Evolutionary conservation across 192 early-diverging fungal species (phyloP).

Genomic region (Coemansia sp.): DNA sequence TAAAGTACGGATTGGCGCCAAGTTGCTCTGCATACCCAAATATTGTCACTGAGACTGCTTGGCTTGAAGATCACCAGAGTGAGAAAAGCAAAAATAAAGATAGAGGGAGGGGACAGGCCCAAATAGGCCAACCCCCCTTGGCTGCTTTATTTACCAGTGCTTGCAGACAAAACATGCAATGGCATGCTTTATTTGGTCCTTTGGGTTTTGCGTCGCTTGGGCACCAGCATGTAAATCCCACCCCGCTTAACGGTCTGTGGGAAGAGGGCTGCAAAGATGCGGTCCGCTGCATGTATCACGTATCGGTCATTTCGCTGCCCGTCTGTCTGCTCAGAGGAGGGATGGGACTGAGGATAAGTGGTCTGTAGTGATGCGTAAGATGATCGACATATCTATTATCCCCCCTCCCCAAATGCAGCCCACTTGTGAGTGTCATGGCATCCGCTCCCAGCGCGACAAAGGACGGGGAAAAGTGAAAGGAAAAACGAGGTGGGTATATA

Average conservation of each 20-base stretch:
- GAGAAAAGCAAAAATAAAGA: background rate
- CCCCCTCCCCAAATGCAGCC: background rate
- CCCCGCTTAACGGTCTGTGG: background rate
- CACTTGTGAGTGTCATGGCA: background rate
- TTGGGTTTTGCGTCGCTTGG: background rate
- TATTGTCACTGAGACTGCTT: background rate
- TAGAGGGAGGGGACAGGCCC: background rate
- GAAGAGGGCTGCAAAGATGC: background rate
- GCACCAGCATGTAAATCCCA: background rate
- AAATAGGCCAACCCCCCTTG: background rate
- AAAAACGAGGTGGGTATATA: slow-evolving; percentile 16
- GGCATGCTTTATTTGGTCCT: background rate
- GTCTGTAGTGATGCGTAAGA: background rate
- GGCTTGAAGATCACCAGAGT: background rate
- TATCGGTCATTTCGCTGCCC: background rate
- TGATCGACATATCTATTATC: background rate
- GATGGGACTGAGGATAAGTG: slow-evolving; percentile 6
- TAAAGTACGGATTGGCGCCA: slow-evolving; percentile 3
- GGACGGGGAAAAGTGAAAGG: background rate
- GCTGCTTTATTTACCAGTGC: background rate
- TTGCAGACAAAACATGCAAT: background rate
- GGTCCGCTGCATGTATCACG: slow-evolving; percentile 8
- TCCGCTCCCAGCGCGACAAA: background rate
- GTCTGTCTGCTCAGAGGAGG: background rate
- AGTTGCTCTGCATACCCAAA: background rate